Percentiles rank a stretch among this genome's conserved stretches.
Evolutionary conservation across 1,284 basidiomycete species (phyloP).

Genomic region (Flammula alnicola): DNA sequence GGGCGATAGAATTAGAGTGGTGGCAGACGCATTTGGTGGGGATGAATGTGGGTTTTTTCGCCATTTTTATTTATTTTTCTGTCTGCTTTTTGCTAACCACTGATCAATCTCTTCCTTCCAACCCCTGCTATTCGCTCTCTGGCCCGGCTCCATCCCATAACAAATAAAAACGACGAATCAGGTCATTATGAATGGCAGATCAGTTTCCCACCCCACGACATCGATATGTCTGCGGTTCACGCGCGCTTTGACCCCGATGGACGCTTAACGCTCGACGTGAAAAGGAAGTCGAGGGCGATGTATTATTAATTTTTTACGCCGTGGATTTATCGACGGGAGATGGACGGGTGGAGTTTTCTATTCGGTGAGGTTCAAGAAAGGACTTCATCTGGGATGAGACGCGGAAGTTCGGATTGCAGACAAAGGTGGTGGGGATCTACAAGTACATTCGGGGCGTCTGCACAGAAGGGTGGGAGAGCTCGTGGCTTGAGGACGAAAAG

Average conservation of each 20-base stretch:
- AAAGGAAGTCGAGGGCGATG: slow-evolving; percentile 22
- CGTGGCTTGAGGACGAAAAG: too few relatives aligned
- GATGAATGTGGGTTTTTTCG: slow-evolving; percentile 48
- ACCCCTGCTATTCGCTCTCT: too few relatives aligned
- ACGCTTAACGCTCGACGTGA: slow-evolving; percentile 49
- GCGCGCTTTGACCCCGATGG: slow-evolving; percentile 50
- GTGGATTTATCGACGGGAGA: background rate
- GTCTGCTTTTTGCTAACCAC: slow-evolving; percentile 3
- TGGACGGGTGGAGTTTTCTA: too few relatives aligned
- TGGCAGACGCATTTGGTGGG: slow-evolving; percentile 63
- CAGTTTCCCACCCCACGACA: slow-evolving; percentile 48
- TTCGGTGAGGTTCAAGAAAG: too few relatives aligned
- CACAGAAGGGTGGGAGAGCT: too few relatives aligned
- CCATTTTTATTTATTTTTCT: slow-evolving; percentile 11
- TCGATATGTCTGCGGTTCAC: slow-evolving; percentile 51
- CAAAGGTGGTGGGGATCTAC: too few relatives aligned
- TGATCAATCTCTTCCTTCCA: too few relatives aligned
- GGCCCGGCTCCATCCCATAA: too few relatives aligned
- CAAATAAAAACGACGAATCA: too few relatives aligned
- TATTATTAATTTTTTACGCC: slow-evolving; percentile 3
- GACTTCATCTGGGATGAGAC: too few relatives aligned
- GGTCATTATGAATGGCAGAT: slow-evolving; percentile 64
- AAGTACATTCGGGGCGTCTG: too few relatives aligned
- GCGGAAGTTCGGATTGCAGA: too few relatives aligned
- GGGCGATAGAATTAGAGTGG: slow-evolving; percentile 53